Evolutionary conservation across 495 filamentous ascomycete species (phyloP).

Genomic region (Annulohypoxylon nitens): DNA sequence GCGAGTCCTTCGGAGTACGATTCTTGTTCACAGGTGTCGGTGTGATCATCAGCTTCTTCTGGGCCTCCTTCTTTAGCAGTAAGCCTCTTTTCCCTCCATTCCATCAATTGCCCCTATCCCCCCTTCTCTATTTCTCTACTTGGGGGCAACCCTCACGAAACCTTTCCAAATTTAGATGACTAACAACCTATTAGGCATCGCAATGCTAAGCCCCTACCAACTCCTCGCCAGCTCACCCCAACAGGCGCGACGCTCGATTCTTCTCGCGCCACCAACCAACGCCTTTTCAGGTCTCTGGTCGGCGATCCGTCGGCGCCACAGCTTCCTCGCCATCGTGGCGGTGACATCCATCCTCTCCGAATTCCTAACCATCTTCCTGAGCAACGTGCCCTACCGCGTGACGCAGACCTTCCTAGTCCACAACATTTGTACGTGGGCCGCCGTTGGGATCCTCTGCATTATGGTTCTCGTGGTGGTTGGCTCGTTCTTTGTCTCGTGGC

Average conservation of each 20-base stretch:
- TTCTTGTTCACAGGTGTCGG: constrained; percentile 60
- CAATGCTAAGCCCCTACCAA: constrained; percentile 50
- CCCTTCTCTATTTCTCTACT: neutral
- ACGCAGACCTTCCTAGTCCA: constrained; percentile 53
- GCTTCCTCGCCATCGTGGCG: constrained; percentile 51
- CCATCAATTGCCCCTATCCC: neutral
- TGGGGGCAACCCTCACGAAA: neutral
- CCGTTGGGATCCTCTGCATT: constrained; percentile 51
- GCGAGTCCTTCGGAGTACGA: constrained; percentile 58
- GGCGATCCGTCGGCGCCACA: constrained; percentile 49
- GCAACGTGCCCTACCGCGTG: constrained; percentile 56
- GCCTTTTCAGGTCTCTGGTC: constrained; percentile 55
- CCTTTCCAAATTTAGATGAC: neutral
- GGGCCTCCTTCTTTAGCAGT: constrained; percentile 56
- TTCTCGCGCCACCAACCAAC: constrained; percentile 52
- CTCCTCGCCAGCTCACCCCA: constrained; percentile 45
- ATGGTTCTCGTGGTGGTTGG: constrained; percentile 55
- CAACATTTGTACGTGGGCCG: constrained; percentile 51
- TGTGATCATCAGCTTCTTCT: constrained; percentile 59
- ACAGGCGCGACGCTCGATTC: constrained; percentile 51
- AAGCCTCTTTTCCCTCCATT: constrained; percentile 20
- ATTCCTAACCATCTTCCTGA: constrained; percentile 54
- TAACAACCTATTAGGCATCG: constrained; percentile 32
- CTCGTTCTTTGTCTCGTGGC: constrained; percentile 49
- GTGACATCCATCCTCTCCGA: constrained; percentile 54